phyloP scores from a whole-genome alignment of 257 asterid genomes.

The Ilex asprella region DNA sequence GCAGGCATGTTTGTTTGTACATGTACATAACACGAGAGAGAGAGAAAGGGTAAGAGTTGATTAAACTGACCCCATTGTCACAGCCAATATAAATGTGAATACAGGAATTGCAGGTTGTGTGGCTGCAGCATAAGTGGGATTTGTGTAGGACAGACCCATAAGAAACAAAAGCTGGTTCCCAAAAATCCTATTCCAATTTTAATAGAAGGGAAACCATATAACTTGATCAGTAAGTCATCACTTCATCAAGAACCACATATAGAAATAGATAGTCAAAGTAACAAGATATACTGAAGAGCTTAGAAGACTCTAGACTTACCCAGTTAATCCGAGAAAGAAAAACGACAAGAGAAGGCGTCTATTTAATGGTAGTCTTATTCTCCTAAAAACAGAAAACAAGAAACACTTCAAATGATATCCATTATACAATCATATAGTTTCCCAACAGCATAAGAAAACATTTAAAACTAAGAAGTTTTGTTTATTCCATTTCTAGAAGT shows the following conservation, averaged over 20 bases:
- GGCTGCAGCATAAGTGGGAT: conserved; percentile 95
- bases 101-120: conserved; percentile 96
- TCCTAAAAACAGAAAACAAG: conserved; percentile 40
- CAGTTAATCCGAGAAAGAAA: conserved; percentile 93
- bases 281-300: too few relatives aligned
- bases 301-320: conserved; percentile 42
- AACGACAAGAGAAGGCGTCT: conserved; percentile 56
- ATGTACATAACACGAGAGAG: not conserved
- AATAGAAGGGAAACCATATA: conserved; percentile 16
- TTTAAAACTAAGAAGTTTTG: not conserved
- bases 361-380: conserved; percentile 60
- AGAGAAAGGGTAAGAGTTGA: conserved; percentile 10
- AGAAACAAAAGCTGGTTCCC: conserved; percentile 96
- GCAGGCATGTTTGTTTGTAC: not conserved
- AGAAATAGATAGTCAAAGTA: not conserved
- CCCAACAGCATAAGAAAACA: conserved; percentile 4
- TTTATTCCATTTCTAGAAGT: too few relatives aligned
- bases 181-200: conserved; percentile 51
- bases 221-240: not conserved
- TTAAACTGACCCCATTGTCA: conserved; percentile 77
- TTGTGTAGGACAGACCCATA: conserved; percentile 90
- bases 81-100: conserved; percentile 83
- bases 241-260: not conserved
- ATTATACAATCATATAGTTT: not conserved
- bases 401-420: conserved; percentile 1